phyloP scores from a whole-genome alignment of 2,329 filamentous ascomycete species.

The Orbilia brochopaga region DNA sequence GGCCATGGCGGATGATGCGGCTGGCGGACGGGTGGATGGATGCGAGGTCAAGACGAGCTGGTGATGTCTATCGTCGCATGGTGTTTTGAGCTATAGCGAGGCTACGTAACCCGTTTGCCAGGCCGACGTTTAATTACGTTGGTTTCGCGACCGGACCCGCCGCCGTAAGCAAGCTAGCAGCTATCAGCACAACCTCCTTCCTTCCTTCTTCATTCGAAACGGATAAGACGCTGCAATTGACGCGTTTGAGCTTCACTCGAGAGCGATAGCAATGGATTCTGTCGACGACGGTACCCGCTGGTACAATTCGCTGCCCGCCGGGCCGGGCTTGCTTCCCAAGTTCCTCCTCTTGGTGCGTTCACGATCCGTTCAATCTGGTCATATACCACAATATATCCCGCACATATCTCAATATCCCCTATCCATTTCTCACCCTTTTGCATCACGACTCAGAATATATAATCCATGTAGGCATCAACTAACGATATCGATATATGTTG shows the following conservation, averaged over 20 bases:
- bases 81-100: constrained; percentile 12
- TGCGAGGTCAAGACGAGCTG: neutral
- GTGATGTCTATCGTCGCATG: neutral
- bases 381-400: neutral
- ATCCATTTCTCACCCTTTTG: neutral
- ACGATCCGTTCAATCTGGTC: neutral
- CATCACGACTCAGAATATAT: neutral
- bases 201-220: neutral
- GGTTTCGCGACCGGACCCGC: constrained; percentile 8
- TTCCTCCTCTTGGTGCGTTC: constrained; percentile 53
- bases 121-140: constrained; percentile 20
- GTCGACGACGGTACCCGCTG: constrained; percentile 32
- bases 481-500: neutral
- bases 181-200: neutral
- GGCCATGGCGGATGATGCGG: constrained; percentile 21
- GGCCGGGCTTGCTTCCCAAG: constrained; percentile 52
- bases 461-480: too few relatives aligned
- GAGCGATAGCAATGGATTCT: constrained; percentile 19
- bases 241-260: constrained; percentile 19
- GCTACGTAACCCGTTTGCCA: constrained; percentile 50
- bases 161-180: neutral
- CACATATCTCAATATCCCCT: neutral
- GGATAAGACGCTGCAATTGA: constrained; percentile 26
- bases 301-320: constrained; percentile 51
- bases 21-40: neutral